Base-by-base conservation (phyloP, 768 basidiomycete genomes). In the Mrakia frigida region DNA sequence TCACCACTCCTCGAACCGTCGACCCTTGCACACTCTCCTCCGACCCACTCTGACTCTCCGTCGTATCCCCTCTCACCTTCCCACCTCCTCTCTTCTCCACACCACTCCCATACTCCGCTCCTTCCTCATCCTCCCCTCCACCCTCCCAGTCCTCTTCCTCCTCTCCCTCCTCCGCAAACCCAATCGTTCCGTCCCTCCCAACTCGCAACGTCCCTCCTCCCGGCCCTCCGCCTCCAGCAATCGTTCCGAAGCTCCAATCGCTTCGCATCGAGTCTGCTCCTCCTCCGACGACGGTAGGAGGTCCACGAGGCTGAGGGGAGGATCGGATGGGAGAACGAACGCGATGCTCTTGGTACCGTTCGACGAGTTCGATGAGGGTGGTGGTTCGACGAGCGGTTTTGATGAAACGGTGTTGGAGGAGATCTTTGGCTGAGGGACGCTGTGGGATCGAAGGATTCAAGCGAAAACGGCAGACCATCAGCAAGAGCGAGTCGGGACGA, bases 211-310 rank as follows among this genome's bases (percentile, higher is more conserved):
- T 67, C 31, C 70, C 74, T 76, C 46, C 46, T 21, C 46, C 46
- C n/a, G n/a, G n/a, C 21, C 46, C 43, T 69, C 79, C 43, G 16
- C 43, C 37, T 21, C 88, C 86, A 6, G 80, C 31, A 79, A 94
- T 85, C 2, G 93, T 95, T 80, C 94, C 94, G 82, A 98, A 98
- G 82, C 92, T 93, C 97, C 96, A 98, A 78, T 94, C 94, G 81
- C 92, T 94, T 81, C 89, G 88, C 84, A 96, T 87, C 1, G 94
- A 68, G 43, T 63, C 73, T 28, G 50, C 33, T 23, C 50, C 46
- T 23, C 50, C 46, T 31, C 28, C 60, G 33, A 41, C 33, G 39
- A 33, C 28, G 3, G 59, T 74, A 21, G n/a, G 10, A 28, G 33
- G 41, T 33, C 33, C 46, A 28, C 14, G 13, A 11, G 46, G 61